Evolutionary conservation across 129 eudicot species (phyloP).

Genomic region (Cynara cardunculus): DNA sequence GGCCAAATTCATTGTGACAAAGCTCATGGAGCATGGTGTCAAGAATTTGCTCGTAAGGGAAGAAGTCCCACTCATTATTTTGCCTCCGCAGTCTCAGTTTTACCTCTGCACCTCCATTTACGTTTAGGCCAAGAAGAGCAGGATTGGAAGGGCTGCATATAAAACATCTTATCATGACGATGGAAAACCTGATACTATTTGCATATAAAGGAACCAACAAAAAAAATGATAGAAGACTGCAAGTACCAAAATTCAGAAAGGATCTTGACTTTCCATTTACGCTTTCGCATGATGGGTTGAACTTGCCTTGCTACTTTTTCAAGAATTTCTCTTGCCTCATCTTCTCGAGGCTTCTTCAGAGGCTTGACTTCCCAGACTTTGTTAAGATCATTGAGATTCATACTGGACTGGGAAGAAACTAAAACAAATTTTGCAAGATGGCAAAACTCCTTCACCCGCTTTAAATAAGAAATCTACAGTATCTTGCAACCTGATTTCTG

Average conservation of each 20-base stretch:
- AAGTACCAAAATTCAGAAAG: conserved; percentile 81
- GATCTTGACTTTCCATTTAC: conserved; percentile 72
- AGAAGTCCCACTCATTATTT: conserved; percentile 70
- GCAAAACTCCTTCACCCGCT: neutral
- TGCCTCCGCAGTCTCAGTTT: conserved; percentile 69
- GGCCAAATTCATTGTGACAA: conserved; percentile 85
- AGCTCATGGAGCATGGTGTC: conserved; percentile 96
- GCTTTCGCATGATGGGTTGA: conserved; percentile 83
- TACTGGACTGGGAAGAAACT: conserved; percentile 17
- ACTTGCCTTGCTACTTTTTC: conserved; percentile 78
- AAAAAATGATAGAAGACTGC: neutral
- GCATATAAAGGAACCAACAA: neutral
- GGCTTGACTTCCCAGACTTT: conserved; percentile 90
- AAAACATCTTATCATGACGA: neutral
- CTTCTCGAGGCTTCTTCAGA: conserved; percentile 56
- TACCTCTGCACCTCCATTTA: conserved; percentile 74
- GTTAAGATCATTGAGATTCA: conserved; percentile 73
- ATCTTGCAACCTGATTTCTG: neutral
- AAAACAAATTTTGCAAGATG: neutral
- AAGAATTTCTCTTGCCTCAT: conserved; percentile 68
- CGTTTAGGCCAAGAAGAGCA: conserved; percentile 68
- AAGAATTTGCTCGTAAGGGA: conserved; percentile 67
- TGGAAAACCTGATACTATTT: neutral
- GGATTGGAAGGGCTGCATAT: conserved; percentile 77
- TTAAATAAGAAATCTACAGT: neutral